Evolutionary conservation across 148 eudicot species (phyloP), one percentile per base, ranked within the genome.

Genomic region (Rhododendron williamsianum): DNA sequence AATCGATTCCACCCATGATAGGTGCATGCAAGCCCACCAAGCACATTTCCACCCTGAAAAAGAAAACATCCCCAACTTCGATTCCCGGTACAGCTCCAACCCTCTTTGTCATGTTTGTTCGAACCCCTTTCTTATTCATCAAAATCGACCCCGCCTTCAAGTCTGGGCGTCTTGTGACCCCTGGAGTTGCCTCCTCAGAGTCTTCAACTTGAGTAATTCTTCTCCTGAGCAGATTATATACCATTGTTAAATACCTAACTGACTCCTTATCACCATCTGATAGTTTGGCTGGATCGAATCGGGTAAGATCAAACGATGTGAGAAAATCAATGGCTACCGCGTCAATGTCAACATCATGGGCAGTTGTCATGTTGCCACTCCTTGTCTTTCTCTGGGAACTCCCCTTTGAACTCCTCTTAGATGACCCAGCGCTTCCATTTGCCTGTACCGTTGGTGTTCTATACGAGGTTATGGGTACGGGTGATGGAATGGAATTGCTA

Each of bases 1-100:
- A 97, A 89, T 97, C 99, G 45, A 97, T 97, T 49, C 99, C 99
- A 86, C 92, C 98, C 99, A 95, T 95, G 30, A 92, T 90, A 6
- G 93, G 99, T 27, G 98, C 92, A 87, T 97, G 99, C 84, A 97
- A 74, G 41, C 99, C 99, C 71, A 91, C 89, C 45, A 92, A 82
- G 87, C 98, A 97, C 84, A 97, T n/a, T 89, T 97, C 99, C 96
- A 97, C 93, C 69, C 99, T 92, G 73, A 93, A 95, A 87, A 88
- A 94, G 89, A 93, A 97, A 81, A 95, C 92, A 84, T 97, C 98
- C 78, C 99, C 99, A 85, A 95, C 88, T 83, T 94, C 97, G 72
- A 97, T 84, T 12, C 99, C 99, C 35, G 98, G 98, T 83, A 93
- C 94, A 52, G 85, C 89, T 35, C 99, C 99, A 49, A 97, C 79